A percentile compares a stretch with the other conserved stretches of the same genome.
Conservation (phyloP, 2,329 filamentous ascomycete species). For the Talaromyces sp. region DNA sequence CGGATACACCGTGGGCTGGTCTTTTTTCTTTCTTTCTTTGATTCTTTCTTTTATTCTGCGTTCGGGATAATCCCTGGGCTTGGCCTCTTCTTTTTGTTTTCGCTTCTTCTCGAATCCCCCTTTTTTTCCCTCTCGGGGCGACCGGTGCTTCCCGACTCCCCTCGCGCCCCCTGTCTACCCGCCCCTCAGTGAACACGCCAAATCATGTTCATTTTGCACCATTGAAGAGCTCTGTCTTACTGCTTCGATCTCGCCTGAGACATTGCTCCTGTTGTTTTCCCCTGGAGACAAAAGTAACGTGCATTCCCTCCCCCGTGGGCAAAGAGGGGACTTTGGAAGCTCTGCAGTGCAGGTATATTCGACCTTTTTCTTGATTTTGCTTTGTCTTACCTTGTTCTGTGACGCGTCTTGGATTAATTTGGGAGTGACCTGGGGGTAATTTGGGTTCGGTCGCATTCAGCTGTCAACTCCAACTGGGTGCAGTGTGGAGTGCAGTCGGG, state of each 20-base stretch:
- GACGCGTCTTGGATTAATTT: slow-evolving; percentile 17
- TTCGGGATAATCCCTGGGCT: too few species aligned
- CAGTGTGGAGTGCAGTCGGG: not conserved
- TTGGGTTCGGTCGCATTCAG: not conserved
- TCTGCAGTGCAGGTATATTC: slow-evolving; percentile 36
- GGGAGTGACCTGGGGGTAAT: not conserved
- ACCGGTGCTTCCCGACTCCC: slow-evolving; percentile 23
- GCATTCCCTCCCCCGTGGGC: slow-evolving; percentile 23
- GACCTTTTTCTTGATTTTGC: slow-evolving; percentile 18
- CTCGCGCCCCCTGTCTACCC: slow-evolving; percentile 34
- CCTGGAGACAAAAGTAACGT: slow-evolving; percentile 24
- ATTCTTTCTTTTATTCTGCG: slow-evolving; percentile 13
- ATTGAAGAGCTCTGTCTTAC: slow-evolving; percentile 21
- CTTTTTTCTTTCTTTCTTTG: slow-evolving; percentile 20
- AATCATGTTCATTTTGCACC: slow-evolving; percentile 24
- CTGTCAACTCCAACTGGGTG: too few species aligned
- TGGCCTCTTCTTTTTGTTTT: slow-evolving; percentile 20
- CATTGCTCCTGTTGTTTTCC: slow-evolving; percentile 25
- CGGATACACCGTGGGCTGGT: not conserved
- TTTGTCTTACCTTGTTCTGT: slow-evolving; percentile 9
- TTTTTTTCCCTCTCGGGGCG: slow-evolving; percentile 13
- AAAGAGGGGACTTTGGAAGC: slow-evolving; percentile 25
- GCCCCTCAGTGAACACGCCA: slow-evolving; percentile 25
- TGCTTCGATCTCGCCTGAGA: slow-evolving; percentile 27
- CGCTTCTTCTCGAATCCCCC: slow-evolving; percentile 20